Evolutionary conservation across 2,329 filamentous ascomycete species (phyloP), one percentile per base, ranked within the genome.

Genomic region (Eutypa lata): DNA sequence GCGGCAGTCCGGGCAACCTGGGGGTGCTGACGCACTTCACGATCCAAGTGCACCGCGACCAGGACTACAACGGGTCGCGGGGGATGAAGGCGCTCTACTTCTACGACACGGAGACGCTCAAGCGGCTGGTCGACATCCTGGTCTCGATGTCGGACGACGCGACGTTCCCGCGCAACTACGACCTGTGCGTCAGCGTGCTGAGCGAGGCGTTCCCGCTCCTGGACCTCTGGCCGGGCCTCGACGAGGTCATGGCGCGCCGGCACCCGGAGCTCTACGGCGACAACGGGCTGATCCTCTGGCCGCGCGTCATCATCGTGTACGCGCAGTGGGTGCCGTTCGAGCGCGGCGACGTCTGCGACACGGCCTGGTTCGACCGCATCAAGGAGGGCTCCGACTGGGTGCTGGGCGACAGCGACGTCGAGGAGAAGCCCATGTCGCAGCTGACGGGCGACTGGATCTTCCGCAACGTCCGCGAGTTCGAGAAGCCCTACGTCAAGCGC

Each of bases 1-100:
- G 82, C 3, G 81, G 82, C 2, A 82, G 83, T 2, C 79, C 77
- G 0, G 81, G 80, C 1, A 84, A 78, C 33, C 80, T 82, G 48
- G 83, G 78, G 1, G 72, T 86, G 3, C 74, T 85, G 3, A 73
- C 76, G 1, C 82, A 80, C 7, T 74, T 81, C 65, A 83, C 79
- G 0, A 65, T 77, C 26, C 69, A 76, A 53, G 72, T 73, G 2
- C 65, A 74, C 49, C 67, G 67, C 11, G 70, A 73, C 42, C 57
- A 66, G 18, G 67, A 73, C 19, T 72, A 75, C 50, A 57, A 64
- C 18, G 75, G 73, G 7, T 73, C 75, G 3, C 59, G 64, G 40
- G 74, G 74, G 1, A 63, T 77, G 52, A 76, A 75, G 53, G 70
- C 69, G 0, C 49, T 77, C 1, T 77, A 69, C 58, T 61, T 70